Evolutionary conservation across 2,329 filamentous ascomycete genomes (phyloP), one percentile per base, ranked within the genome.

Genomic region (Teratosphaeria zuluensis): DNA sequence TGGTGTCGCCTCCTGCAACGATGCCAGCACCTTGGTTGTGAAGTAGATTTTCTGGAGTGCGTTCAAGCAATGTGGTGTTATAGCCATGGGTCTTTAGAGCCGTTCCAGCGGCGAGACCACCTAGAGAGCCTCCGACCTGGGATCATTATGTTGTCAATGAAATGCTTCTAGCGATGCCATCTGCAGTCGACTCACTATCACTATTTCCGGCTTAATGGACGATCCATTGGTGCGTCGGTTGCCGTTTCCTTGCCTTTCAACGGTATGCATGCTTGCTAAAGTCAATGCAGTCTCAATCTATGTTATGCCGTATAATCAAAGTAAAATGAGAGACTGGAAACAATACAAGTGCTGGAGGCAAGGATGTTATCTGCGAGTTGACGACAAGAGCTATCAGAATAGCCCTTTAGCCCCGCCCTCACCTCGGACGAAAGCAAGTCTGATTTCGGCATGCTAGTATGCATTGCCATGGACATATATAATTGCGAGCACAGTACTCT

Each of bases 21-120:
- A 79, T 77, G 2, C 77, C 76, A 2, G 77, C 77, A 3, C 76
- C 76, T 64, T 78, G 76, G 60, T 78, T 74, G 57, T 78, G 75
- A 2, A 79, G 67, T n/a, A 78, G 63, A 53, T 66, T 65, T 4
- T 66, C 68, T 1, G 73, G 68, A 54, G 74, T 76, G 14, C 78
- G 67, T 62, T 79, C 76, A 1, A 79, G 69, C 19, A 67, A 61
- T 21, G 59, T 63, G 12, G 62, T 68, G 56, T 69, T 67, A 56
- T 68, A 67, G 59, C 66, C 67, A 60, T 68, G 65, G 16, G 48
- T 57, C 54, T 66, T 67, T 33, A 68, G 57, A 19, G 65, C 66
- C n/a, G 64, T 61, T 28, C 67, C 67, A 14, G 66, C 64, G 51
- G 67, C 65, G 16, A 69, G 64, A 12, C 67, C 67, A 30, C 64